A percentile compares a stretch with the other conserved stretches of the same genome.
Conservation (phyloP, 192 early-diverging fungal species). For the Coemansia sp. region DNA sequence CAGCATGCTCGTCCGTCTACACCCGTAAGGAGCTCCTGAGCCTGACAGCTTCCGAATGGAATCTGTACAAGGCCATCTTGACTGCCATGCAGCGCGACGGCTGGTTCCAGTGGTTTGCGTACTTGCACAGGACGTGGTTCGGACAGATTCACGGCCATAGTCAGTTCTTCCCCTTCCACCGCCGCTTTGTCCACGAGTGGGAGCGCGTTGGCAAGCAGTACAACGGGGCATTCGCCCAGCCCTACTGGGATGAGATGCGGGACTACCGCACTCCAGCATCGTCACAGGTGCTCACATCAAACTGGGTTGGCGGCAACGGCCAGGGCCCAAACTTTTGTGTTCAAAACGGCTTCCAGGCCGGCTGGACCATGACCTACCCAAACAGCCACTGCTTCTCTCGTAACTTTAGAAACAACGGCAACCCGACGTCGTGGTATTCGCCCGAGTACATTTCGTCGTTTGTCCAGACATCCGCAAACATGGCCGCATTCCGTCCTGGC, state of each 20-base stretch:
- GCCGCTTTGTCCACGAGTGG: slow-evolving; percentile 55
- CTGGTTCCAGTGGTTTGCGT: slow-evolving; percentile 51
- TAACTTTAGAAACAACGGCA: slow-evolving; percentile 50
- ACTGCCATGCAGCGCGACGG: slow-evolving; percentile 48
- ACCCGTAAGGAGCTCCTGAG: slow-evolving; percentile 51
- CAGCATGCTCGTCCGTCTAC: slow-evolving; percentile 45
- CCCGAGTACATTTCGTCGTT: slow-evolving; percentile 50
- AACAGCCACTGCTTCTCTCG: slow-evolving; percentile 53
- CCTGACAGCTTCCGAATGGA: slow-evolving; percentile 37
- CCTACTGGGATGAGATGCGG: slow-evolving; percentile 58
- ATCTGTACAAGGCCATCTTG: slow-evolving; percentile 21
- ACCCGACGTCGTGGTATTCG: slow-evolving; percentile 40
- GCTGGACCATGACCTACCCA: slow-evolving; percentile 45
- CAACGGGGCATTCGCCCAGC: slow-evolving; percentile 39
- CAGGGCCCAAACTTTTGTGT: slow-evolving; percentile 38
- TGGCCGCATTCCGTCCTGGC: slow-evolving; percentile 44
- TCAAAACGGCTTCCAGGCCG: slow-evolving; percentile 36
- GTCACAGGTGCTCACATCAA: slow-evolving; percentile 39
- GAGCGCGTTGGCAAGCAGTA: slow-evolving; percentile 45
- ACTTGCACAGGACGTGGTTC: slow-evolving; percentile 45
- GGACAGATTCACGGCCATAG: slow-evolving; percentile 50
- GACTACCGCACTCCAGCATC: slow-evolving; percentile 45
- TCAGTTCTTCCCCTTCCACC: slow-evolving; percentile 60
- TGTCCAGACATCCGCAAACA: slow-evolving; percentile 36
- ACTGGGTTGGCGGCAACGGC: slow-evolving; percentile 56